Base-by-base conservation (phyloP, 73 alveolate genomes). In the Paramecium caudatum region DNA sequence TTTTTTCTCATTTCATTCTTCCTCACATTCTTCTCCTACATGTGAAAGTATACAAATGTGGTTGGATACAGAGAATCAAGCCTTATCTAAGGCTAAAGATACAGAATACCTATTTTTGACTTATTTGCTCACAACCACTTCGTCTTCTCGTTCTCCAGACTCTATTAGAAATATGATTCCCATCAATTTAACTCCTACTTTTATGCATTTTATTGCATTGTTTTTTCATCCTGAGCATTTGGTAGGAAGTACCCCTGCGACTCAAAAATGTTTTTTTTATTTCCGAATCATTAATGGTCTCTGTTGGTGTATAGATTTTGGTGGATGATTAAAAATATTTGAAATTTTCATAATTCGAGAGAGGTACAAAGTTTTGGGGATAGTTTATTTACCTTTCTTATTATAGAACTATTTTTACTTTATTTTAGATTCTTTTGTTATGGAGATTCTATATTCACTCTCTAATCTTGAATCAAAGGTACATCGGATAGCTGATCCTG, bases 1-100 rank as follows among this genome's bases (percentile, higher is more conserved):
- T 55, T 55, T 21, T 55, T 55, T 55, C 80, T 55, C 80, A 55
- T 55, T 23, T 55, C 80, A 55, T 55, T 55, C 43, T 55, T 19
- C 16, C 80, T 55, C 12, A 55, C 1, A 25, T 37, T 43, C 13
- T 55, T 55, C 12, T 55, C 9, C 30, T 55, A 23, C 1, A 55
- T 16, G 30, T 55, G 80, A 12, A 27, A 23, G 4, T 37, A 37
- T 19, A 55, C 23, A 55, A 9, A 4, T 23, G 80, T 55, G 30
- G 80, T 55, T 21, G 80, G 80, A 55, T 55, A 55, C 23, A 55
- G 23, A 23, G 80, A 27, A 27, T 37, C 23, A 23, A 21, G 80
- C 30, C 80, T 55, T 37, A 55, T 43, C 80, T 55, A 55, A 2
- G 25, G 4, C 23, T 55, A 23, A 27, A 12, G 9, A 9, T 27